phyloP scores from a whole-genome alignment of 106 monocot genomes.

The Dendrobium nobile region DNA sequence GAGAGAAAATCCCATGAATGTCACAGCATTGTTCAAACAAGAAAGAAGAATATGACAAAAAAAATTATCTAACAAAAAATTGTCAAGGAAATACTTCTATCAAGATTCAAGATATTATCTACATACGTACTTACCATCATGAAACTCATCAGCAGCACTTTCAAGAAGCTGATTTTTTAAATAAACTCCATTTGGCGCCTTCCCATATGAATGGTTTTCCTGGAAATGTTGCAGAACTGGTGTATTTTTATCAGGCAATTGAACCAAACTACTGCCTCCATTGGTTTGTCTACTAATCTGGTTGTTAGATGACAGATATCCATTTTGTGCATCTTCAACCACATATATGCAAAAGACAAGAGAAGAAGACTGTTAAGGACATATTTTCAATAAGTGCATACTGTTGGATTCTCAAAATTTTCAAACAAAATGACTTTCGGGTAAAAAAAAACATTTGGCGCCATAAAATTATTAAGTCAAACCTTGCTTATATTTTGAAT shows the following conservation, averaged over 20 bases:
- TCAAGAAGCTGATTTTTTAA: slow-evolving; percentile 10
- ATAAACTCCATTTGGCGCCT: slow-evolving; percentile 10
- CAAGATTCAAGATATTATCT: not conserved
- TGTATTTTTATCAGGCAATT: slow-evolving; percentile 20
- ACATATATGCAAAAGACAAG: slow-evolving; percentile 14
- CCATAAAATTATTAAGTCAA: slow-evolving; percentile 5
- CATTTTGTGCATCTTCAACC: slow-evolving; percentile 20
- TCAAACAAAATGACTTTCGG: not conserved
- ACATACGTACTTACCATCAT: slow-evolving; percentile 8
- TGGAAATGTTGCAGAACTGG: slow-evolving; percentile 7
- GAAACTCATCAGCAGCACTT: slow-evolving; percentile 3
- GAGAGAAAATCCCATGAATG: not conserved
- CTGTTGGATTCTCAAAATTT: not conserved
- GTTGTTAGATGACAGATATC: slow-evolving; percentile 14
- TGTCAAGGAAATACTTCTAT: not conserved
- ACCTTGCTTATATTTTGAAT: slow-evolving; percentile 49
- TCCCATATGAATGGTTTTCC: slow-evolving; percentile 12
- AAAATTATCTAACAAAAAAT: not conserved
- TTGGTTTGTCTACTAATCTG: slow-evolving; percentile 14
- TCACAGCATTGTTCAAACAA: not conserved
- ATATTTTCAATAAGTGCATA: slow-evolving; percentile 3
- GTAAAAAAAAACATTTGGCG: not conserved
- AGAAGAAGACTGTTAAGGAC: not conserved
- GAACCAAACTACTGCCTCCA: slow-evolving; percentile 3
- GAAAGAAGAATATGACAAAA: not conserved